Conservation (phyloP, 2,329 filamentous ascomycete genomes). For the Xylariales sp. region DNA sequence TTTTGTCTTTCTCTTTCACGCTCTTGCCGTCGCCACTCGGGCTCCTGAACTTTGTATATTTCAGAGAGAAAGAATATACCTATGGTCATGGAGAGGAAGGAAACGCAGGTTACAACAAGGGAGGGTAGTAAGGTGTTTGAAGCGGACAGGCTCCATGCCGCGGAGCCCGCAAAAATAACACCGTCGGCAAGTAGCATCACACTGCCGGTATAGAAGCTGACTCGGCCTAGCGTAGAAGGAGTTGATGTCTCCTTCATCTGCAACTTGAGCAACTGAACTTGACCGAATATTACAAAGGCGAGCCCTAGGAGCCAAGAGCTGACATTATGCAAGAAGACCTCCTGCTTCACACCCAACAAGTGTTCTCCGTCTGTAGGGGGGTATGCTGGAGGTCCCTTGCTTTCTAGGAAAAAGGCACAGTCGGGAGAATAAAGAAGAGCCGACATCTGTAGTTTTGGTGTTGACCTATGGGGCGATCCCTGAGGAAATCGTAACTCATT, state of each 20-base stretch:
- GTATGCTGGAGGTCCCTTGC: constrained; percentile 70
- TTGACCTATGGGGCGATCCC: constrained; percentile 66
- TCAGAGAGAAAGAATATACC: constrained; percentile 69
- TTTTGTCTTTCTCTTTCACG: constrained; percentile 50
- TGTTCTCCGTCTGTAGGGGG: constrained; percentile 64
- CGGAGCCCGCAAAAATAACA: constrained; percentile 67
- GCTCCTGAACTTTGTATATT: constrained; percentile 71
- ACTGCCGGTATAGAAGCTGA: constrained; percentile 72
- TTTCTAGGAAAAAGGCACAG: constrained; percentile 74
- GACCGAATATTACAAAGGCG: constrained; percentile 67
- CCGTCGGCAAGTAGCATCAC: constrained; percentile 73
- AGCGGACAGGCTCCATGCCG: constrained; percentile 66
- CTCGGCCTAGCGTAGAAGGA: constrained; percentile 73
- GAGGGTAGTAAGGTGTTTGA: constrained; percentile 68
- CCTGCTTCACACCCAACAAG: constrained; percentile 69
- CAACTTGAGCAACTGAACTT: constrained; percentile 70
- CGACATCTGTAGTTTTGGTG: constrained; percentile 71
- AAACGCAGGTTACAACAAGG: constrained; percentile 63
- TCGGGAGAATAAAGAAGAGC: constrained; percentile 75
- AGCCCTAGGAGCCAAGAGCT: constrained; percentile 70
- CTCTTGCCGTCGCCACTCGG: constrained; percentile 61
- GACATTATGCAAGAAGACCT: constrained; percentile 66
- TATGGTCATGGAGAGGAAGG: constrained; percentile 68
- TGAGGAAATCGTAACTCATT: constrained; percentile 70
- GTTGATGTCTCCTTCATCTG: constrained; percentile 76